Percentiles rank a stretch among this genome's conserved stretches.
Evolutionary conservation across 2,329 filamentous ascomycete species (phyloP).

Genomic region (Pezicula rhizophila): DNA sequence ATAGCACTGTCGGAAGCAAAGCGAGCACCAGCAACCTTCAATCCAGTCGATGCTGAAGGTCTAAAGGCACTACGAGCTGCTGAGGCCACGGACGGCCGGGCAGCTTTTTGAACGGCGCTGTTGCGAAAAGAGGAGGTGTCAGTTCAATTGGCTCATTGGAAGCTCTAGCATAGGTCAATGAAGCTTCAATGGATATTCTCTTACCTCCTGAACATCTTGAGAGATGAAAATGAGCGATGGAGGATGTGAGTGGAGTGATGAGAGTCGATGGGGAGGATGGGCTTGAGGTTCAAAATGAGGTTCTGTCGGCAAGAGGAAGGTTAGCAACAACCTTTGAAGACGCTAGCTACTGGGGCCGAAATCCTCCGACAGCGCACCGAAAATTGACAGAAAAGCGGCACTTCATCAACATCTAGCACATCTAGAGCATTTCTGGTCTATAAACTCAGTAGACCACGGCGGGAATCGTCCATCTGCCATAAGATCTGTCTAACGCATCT

Average conservation of each 20-base stretch:
- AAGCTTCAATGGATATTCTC: constrained; percentile 33
- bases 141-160: constrained; percentile 40
- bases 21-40: constrained; percentile 41
- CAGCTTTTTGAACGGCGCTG: constrained; percentile 62
- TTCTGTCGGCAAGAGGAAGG: constrained; percentile 46
- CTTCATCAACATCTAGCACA: too few species aligned
- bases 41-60: constrained; percentile 50
- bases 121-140: constrained; percentile 31
- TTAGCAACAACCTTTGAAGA: constrained; percentile 3
- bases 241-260: constrained; percentile 51
- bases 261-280: constrained; percentile 36
- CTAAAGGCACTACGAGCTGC: constrained; percentile 51
- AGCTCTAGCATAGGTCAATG: constrained; percentile 6
- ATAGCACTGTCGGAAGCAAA: constrained; percentile 52
- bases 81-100: constrained; percentile 55
- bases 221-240: constrained; percentile 61
- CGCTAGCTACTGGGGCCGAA: neutral
- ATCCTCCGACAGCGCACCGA: neutral
- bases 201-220: constrained; percentile 81
- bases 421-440: too few species aligned
- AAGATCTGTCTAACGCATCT: too few species aligned
- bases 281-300: constrained; percentile 14
- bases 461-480: too few species aligned
- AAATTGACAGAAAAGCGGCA: neutral
- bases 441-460: too few species aligned